phyloP scores from a whole-genome alignment of 2,329 filamentous ascomycete genomes.

The Trichoderma asperellum region DNA sequence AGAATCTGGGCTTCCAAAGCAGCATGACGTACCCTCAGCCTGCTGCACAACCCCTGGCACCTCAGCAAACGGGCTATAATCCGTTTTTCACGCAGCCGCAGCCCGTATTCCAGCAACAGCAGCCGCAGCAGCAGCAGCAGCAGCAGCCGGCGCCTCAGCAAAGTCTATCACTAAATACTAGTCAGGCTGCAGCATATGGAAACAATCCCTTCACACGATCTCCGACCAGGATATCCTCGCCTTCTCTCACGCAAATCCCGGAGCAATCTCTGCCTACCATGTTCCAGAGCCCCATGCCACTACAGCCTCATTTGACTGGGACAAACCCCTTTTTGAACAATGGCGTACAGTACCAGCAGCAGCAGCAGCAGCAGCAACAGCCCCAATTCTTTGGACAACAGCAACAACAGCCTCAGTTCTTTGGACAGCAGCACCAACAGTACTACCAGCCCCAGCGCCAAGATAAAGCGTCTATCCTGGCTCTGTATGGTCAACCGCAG shows the following conservation, averaged over 20 bases:
- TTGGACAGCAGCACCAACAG: constrained; percentile 35
- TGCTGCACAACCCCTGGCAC: constrained; percentile 43
- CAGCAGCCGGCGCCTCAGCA: constrained; percentile 44
- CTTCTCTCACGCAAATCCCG: constrained; percentile 55
- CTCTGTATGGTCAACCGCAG: constrained; percentile 69
- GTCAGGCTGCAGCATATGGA: constrained; percentile 40
- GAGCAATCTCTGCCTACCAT: constrained; percentile 54
- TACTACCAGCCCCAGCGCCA: constrained; percentile 53
- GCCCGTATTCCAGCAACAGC: constrained; percentile 38
- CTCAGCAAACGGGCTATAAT: constrained; percentile 52
- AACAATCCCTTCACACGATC: constrained; percentile 57
- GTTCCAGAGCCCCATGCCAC: constrained; percentile 43
- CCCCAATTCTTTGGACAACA: constrained; percentile 32
- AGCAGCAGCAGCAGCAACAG: constrained; percentile 33
- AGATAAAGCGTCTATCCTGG: constrained; percentile 75
- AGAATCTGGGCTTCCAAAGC: constrained; percentile 46
- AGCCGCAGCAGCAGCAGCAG: background rate
- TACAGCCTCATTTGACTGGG: constrained; percentile 38
- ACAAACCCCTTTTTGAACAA: constrained; percentile 47
- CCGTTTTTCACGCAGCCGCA: constrained; percentile 53
- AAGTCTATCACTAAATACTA: constrained; percentile 48
- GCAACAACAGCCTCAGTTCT: constrained; percentile 39
- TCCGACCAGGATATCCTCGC: constrained; percentile 55
- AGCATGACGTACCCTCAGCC: constrained; percentile 50
- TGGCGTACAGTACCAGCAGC: constrained; percentile 35